Evolutionary conservation across 805 yeast genomes (phyloP), one percentile per base, ranked within the genome.

Genomic region (Yamadazyma phyllophila): DNA sequence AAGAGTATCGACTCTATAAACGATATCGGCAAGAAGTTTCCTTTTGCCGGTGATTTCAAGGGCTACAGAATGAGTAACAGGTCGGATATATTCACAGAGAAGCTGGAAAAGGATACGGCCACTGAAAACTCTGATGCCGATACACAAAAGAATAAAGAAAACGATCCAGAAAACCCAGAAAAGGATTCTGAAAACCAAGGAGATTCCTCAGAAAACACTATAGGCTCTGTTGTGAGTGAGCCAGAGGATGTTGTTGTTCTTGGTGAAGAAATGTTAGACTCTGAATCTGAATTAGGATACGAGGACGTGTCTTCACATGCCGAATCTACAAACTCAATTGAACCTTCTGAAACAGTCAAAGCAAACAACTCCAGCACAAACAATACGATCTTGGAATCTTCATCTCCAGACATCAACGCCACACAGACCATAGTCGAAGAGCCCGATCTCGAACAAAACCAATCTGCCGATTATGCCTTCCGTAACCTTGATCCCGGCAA

Each of bases 1-100:
- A 51, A 51, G 31, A 46, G 51, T 2, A 43, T 51, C 32, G 55
- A 51, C 20, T 43, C 53, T 7, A 49, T 51, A 13, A 49, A 48
- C 31, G 55, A 51, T 17, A 31, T 45, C 4, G 36, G 44, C 27
- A 35, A 36, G 32, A 38, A 16, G 15, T 26, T 44, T 3, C 47
- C 47, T 2, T 36, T 42, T 33, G 26, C 13, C n/a, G 31, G 30
- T 26, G 38, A 39, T 12, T 15, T 24, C 10, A 44, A 46, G 24
- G 50, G 49, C 3, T 50, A 46, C 36, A 44, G 36, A 26, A 36
- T 47, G 27, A 39, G 17, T 20, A 50, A 50, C 41, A 44, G 38
- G 9, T 47, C 51, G 3, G 36, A 36, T 26, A n/a, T 36, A 12
- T 32, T 14, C 5, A 35, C 35, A 3, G 32, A 36, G 9, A 39